These are phyloP conservation scores for Phylloboletellus chloephorus DNA, from an alignment of 1,284 basidiomycete genomes.

Conservation along the genomic window DNA sequence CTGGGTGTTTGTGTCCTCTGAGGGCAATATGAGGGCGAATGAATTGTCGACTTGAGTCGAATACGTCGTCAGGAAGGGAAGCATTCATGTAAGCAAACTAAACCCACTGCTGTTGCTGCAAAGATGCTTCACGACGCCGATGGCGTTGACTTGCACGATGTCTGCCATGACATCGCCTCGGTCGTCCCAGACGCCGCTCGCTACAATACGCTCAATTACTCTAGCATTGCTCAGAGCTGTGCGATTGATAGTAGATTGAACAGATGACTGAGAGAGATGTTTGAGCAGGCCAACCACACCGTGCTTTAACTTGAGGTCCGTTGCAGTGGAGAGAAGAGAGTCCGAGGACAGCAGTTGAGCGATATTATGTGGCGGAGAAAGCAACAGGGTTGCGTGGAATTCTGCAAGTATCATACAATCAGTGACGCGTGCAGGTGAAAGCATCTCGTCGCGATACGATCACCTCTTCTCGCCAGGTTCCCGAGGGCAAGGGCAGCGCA, in stretches of 20 bases:
- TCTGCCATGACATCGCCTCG: slow-evolving; percentile 71
- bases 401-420: slow-evolving; percentile 39
- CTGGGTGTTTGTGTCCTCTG: slow-evolving; percentile 24
- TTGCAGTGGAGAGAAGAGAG: slow-evolving; percentile 44
- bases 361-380: slow-evolving; percentile 49
- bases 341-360: slow-evolving; percentile 47
- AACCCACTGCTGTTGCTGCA: slow-evolving; percentile 68
- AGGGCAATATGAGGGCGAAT: slow-evolving; percentile 51
- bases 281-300: slow-evolving; percentile 79
- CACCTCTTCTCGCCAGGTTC: slow-evolving; percentile 76
- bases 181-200: slow-evolving; percentile 69
- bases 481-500: slow-evolving; percentile 80
- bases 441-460: slow-evolving; percentile 19
- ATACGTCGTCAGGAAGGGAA: slow-evolving; percentile 9
- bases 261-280: slow-evolving; percentile 73
- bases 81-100: slow-evolving; percentile 4
- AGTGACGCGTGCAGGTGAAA: slow-evolving; percentile 1
- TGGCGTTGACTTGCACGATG: slow-evolving; percentile 81
- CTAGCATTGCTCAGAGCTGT: slow-evolving; percentile 55
- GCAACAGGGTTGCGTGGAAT: slow-evolving; percentile 55
- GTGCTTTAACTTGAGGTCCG: slow-evolving; percentile 80
- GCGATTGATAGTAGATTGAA: slow-evolving; percentile 58
- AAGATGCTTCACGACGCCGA: slow-evolving; percentile 86
- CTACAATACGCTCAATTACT: slow-evolving; percentile 56
- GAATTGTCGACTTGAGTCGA: slow-evolving; percentile 56